Base-by-base conservation (phyloP, 1,139 yeast genomes). In the Sugiyamaella neomexicana region DNA sequence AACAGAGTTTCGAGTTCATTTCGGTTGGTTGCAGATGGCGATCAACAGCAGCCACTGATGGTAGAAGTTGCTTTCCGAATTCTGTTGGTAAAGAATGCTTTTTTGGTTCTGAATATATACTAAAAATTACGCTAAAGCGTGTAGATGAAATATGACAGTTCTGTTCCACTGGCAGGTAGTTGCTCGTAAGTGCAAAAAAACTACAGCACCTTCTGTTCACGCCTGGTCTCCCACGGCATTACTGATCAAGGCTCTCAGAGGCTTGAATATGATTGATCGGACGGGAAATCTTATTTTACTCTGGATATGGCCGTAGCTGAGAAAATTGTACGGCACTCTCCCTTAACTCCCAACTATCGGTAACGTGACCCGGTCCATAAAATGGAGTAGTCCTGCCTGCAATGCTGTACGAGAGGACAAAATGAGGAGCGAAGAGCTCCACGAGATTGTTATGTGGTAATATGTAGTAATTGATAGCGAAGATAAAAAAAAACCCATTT, bases 221-320 rank as follows among this genome's bases (percentile, higher is more conserved):
- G 46, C 46, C 46, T 42, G 46, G 46, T 42, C 46, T 42, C 46
- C 34, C 34, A 29, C 34, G 34, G 34, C 34, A 29, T 29, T 29
- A 29, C 34, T 29, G 34, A 29, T 29, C 34, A 29, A 29, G 34
- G 34, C 34, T 29, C 34, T 29, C 34, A 29, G 34, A 29, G 34
- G 34, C 34, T 29, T 29, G 34, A 29, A 29, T 44, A 44, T 44
- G 47, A 44, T 44, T 44, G 47, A 44, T 44, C 47, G 47, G 47
- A 44, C 47, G 47, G 47, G 47, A 44, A 44, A 44, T 44, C 47
- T 44, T 44, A 44, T 44, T 44, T 44, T 44, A 44, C 47, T 44
- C 47, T 44, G 47, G 47, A 44, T 44, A 44, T 44, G 47, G 47
- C 47, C 47, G 47, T 44, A 44, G 47, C 47, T 44, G 39, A 32